Evolutionary conservation across 345 rosid species (phyloP).

Genomic region (Salix caprea): DNA sequence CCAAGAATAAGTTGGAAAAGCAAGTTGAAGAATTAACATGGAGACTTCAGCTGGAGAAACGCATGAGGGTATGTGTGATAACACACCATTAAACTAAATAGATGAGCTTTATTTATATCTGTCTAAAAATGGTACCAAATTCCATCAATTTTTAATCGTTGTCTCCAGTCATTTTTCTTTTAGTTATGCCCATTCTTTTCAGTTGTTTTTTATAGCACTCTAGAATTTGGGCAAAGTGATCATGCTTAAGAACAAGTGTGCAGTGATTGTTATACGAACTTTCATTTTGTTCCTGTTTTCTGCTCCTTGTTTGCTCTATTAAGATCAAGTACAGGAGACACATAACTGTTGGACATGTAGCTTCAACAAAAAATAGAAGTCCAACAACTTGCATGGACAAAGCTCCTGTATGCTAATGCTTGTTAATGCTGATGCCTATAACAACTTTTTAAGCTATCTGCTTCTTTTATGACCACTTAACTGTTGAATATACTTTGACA

Average conservation of each 20-base stretch:
- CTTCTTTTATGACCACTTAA: not conserved
- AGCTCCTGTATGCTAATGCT: not conserved
- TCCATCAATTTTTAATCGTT: not conserved
- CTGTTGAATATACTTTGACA: too few relatives aligned
- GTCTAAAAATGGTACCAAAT: not conserved
- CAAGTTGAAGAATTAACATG: conserved; percentile 98
- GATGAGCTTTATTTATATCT: too few relatives aligned
- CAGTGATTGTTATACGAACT: not conserved
- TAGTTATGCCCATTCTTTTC: not conserved
- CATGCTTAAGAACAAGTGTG: not conserved
- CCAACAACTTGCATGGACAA: not conserved
- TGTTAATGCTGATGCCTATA: not conserved
- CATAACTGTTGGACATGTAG: not conserved
- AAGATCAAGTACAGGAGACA: not conserved
- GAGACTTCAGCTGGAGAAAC: conserved; percentile 96
- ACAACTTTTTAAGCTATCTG: not conserved
- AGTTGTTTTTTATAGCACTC: not conserved
- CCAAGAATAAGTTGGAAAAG: conserved; percentile 94
- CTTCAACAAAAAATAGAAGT: not conserved
- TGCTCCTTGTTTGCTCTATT: not conserved
- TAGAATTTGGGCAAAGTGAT: not conserved
- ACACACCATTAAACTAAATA: not conserved
- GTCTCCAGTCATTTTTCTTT: not conserved
- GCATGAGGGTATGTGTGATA: conserved; percentile 69
- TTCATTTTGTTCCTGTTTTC: conserved; percentile 1